These are phyloP conservation scores for Yamadazyma friedrichii DNA, from an alignment of 1,139 yeast species.

Conservation along the genomic window DNA sequence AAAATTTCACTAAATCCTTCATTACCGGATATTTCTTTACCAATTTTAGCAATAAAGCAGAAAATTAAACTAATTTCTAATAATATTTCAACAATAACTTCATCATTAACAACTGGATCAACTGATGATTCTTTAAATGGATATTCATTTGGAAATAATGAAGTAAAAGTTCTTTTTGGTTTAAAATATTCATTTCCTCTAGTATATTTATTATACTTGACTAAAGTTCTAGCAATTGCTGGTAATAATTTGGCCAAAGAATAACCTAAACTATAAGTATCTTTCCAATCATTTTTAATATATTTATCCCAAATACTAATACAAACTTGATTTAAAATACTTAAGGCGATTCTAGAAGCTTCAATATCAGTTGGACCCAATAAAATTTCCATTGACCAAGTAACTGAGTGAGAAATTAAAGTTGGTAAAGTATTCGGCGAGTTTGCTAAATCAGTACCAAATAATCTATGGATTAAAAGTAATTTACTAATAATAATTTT, in stretches of 20 bases:
- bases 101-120: slow-evolving; percentile 75
- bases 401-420: slow-evolving; percentile 52
- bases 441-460: slow-evolving; percentile 47
- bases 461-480: slow-evolving; percentile 57
- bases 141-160: slow-evolving; percentile 63
- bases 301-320: slow-evolving; percentile 35
- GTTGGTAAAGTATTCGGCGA: slow-evolving; percentile 35
- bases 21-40: slow-evolving; percentile 45
- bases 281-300: slow-evolving; percentile 20
- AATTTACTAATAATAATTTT: slow-evolving; percentile 57
- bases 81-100: slow-evolving; percentile 67
- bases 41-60: slow-evolving; percentile 54
- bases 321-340: slow-evolving; percentile 53
- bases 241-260: slow-evolving; percentile 54
- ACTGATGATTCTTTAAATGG: slow-evolving; percentile 68
- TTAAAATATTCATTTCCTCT: slow-evolving; percentile 52
- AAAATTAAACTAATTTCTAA: slow-evolving; percentile 67
- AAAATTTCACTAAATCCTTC: slow-evolving; percentile 39
- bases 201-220: slow-evolving; percentile 53
- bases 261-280: slow-evolving; percentile 34
- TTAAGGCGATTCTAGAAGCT: slow-evolving; percentile 61
- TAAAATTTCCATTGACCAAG: slow-evolving; percentile 65
- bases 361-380: slow-evolving; percentile 53
- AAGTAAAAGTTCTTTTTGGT: slow-evolving; percentile 62
- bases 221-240: slow-evolving; percentile 49